Evolutionary conservation across 768 basidiomycete species (phyloP).

Genomic region (Mycena leptocephala): DNA sequence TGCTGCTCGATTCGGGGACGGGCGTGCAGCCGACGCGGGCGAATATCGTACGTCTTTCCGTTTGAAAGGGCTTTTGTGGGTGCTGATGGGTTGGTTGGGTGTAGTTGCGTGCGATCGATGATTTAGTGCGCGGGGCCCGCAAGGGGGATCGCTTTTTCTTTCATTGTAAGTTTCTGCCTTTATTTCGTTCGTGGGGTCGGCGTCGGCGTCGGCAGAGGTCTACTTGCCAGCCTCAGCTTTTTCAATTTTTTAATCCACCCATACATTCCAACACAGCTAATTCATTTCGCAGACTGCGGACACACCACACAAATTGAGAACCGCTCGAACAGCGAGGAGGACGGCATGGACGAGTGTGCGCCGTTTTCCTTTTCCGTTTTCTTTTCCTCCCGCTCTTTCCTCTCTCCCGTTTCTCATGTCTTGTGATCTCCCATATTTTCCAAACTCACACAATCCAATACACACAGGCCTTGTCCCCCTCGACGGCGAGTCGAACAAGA

Average conservation of each 20-base stretch:
- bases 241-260: constrained; percentile 25
- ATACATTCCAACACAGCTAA: constrained; percentile 30
- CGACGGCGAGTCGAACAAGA: constrained; percentile 49
- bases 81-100: too few species aligned
- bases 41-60: constrained; percentile 27
- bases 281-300: constrained; percentile 54
- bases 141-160: constrained; percentile 70
- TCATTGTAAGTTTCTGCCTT: constrained; percentile 71
- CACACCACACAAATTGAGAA: constrained; percentile 54
- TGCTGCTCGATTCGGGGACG: constrained; percentile 7
- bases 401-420: too few species aligned
- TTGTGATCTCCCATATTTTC: too few species aligned
- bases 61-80: too few species aligned
- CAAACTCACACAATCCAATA: neutral
- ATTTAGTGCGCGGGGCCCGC: constrained; percentile 60
- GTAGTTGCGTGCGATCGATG: constrained; percentile 61
- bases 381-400: too few species aligned
- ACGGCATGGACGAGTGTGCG: constrained; percentile 57
- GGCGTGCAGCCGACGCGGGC: constrained; percentile 25
- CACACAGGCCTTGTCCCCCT: constrained; percentile 57
- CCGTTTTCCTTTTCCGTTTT: neutral
- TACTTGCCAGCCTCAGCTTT: too few species aligned
- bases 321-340: constrained; percentile 50
- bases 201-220: too few species aligned
- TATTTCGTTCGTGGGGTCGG: too few species aligned